Conservation (phyloP, 2,329 filamentous ascomycete species). For the Mollisia scopiformis region DNA sequence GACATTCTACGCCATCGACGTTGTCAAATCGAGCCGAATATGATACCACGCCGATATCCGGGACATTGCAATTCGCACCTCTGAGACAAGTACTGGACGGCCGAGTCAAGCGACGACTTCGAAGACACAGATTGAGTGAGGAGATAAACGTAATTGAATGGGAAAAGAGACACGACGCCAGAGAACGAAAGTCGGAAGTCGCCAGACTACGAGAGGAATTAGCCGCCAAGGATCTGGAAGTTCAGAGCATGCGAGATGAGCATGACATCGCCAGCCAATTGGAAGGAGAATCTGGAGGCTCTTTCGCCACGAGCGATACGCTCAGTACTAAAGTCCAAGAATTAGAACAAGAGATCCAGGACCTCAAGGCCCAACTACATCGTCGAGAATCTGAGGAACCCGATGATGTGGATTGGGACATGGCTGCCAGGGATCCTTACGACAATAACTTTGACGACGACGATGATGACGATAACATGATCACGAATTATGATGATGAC, state of each 20-base stretch:
- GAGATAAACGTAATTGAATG: conserved; percentile 57
- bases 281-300: conserved; percentile 28
- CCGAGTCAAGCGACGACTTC: conserved; percentile 58
- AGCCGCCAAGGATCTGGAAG: conserved; percentile 31
- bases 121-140: conserved; percentile 59
- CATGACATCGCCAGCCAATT: conserved; percentile 34
- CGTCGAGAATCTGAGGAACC: conserved; percentile 25
- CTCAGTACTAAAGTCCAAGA: conserved; percentile 30
- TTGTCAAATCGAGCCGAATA: conserved; percentile 27
- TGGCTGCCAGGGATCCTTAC: conserved; percentile 50
- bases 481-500: conserved; percentile 36
- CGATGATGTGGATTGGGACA: conserved; percentile 49
- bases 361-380: conserved; percentile 31
- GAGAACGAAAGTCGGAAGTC: conserved; percentile 49
- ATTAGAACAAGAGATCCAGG: conserved; percentile 31
- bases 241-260: conserved; percentile 34
- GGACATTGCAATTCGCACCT: conserved; percentile 49
- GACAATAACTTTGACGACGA: conserved; percentile 28
- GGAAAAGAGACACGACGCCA: conserved; percentile 47
- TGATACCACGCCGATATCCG: conserved; percentile 34
- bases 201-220: conserved; percentile 52
- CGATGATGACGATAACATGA: conserved; percentile 42
- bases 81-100: conserved; percentile 60
- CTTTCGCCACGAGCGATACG: conserved; percentile 14
- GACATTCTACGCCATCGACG: conserved; percentile 47